Base-by-base conservation (phyloP, 495 filamentous ascomycete genomes). In the Podospora conica region DNA sequence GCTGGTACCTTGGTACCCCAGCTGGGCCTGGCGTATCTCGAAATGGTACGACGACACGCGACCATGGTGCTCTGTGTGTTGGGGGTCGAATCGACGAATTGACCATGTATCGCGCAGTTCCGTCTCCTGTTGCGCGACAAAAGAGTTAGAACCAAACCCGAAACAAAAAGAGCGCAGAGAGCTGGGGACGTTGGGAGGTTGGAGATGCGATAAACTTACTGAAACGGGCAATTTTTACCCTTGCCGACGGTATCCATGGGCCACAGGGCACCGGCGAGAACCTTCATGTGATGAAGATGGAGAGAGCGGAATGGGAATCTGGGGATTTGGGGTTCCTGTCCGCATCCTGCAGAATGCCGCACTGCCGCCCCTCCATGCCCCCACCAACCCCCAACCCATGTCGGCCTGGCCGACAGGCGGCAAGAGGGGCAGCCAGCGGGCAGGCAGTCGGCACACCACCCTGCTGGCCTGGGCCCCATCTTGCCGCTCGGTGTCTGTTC, bases 41-140 rank as follows among this genome's bases (percentile, higher is more conserved):
- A 28, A 55, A 28, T 12, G 54, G 63, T 24, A 64, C 23, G 63
- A 48, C 27, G 29, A 58, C 63, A 64, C 63, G 63, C 53, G 63
- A 58, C 54, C 8, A 18, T 23, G 63, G 20, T 24, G 22, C 21
- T 57, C 6, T 23, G 54, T 11, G 54, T 24, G 54, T 3, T 56
- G 54, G 54, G 54, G 54, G 54, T 20, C 8, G 40, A 48, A 48
- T 48, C 40, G 40, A 48, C 40, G 18, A 48, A 48, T 48, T 8
- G 40, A n/a, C 40, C 15, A 18, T 48, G 40, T 48, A 48, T 48
- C 40, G 40, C 12, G n/a, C n/a, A n/a, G n/a, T n/a, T n/a, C n/a
- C 15, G 18, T 48, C 15, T 48, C 18, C 40, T 48, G 40, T 48
- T n/a, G 4, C 15, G 5, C 29, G 29, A 31, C 15, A 48, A 11